Evolutionary conservation across 2,329 filamentous ascomycete genomes (phyloP), one percentile per base, ranked within the genome.

Genomic region (Magnaporthales sp.): DNA sequence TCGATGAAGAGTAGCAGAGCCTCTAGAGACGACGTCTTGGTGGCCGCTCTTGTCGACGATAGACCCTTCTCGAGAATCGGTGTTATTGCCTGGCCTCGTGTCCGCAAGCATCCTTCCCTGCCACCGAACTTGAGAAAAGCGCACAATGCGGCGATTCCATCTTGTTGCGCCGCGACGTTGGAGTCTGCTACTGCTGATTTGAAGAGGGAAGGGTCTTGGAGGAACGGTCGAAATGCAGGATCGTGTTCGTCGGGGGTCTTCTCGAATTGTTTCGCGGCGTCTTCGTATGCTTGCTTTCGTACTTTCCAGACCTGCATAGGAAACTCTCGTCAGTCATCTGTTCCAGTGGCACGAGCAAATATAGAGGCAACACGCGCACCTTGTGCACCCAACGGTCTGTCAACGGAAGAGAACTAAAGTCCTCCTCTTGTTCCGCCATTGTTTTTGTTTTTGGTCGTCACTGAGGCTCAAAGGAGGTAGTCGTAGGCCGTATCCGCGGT

Each of bases 81-180:
- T 2, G 85, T 83, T 64, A 98, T 84, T 0, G 93, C 93, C 27
- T 86, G 81, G 64, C 85, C 83, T 68, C 95, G 88, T 65, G 94
- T 94, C 81, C 91, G 88, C 71, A 89, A 83, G 73, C 90, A 91
- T 67, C 90, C 89, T 71, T 96, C 90, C 67, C 86, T 83, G 66
- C 94, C 93, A 68, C 92, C 92, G 74, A 91, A 97, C 75, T 98
- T 94, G 67, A 99, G 84, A 76, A 98, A 99, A 1, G 92, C 89
- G 78, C 93, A 96, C 73, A 97, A 86, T 51, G 94, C 91, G 63
- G 86, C 88, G 63, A 99, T 86, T 69, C 91, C 95, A 72, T 99
- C 96, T 79, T 96, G 90, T 77, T 99, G 95, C 38, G 96, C 95
- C 22, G 94, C 95, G 67, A 99, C 95, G 73, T 99, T 99, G 66